Base-by-base conservation (phyloP, 371 early-diverging fungal species). In the Cokeromyces recurvatus region DNA sequence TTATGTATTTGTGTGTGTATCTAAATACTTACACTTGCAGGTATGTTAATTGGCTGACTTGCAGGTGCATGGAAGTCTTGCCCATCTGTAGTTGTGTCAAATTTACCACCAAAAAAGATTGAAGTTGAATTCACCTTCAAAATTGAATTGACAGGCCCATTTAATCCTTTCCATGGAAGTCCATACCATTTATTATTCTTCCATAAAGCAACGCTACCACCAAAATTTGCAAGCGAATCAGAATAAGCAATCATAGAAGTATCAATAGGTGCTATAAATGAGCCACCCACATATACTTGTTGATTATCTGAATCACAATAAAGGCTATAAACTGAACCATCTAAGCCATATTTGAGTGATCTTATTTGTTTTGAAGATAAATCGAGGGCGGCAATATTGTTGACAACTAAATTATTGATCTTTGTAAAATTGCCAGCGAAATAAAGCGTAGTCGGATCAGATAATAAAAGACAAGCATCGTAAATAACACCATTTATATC, bases 261-360 rank as follows among this genome's bases (percentile, higher is more conserved):
- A 19, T 53, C 51, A 9, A 64, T 32, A 10, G 69, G 71, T 23
- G 66, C 71, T 14, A 56, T 34, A 36, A 72, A 72, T 17, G 40
- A 39, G 29, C 73, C 67, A 36, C 61, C 58, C 3, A 68, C 78
- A 44, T 74, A 80, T 1, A 84, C 70, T 2, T 57, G 66, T 2
- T 69, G 36, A 4, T 62, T 57, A 2, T 38, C 31, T 0, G 59
- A 42, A 43, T 89, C 87, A 44, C 90, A 90, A 44, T 71, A 62
- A 15, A 90, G 54, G 16, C 73, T 63, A 32, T 74, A 66, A 9
- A 90, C 86, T 2, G 84, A 67, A 0, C 86, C 87, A 59, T 87
- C 82, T 11, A 90, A 59, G n/a, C 90, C 90, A 21, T 78, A 59
- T 2, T 41, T 41, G 48, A 90, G 53, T 1, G 75, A 41, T 3